Percentiles rank a stretch among this genome's conserved stretches.
phyloP scores from a whole-genome alignment of 805 yeast genomes.

The Suhomyces prunicola region DNA sequence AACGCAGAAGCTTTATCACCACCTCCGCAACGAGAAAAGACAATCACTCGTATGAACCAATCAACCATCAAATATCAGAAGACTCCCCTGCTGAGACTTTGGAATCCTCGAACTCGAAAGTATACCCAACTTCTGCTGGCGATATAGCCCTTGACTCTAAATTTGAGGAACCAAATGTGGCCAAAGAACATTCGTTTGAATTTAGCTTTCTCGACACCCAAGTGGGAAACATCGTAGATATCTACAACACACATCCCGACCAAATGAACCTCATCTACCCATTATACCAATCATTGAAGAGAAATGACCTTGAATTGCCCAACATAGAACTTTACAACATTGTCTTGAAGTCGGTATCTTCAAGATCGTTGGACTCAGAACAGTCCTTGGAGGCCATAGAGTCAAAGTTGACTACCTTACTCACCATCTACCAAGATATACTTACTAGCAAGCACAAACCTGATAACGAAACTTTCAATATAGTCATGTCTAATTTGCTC shows the following conservation, averaged over 20 bases:
- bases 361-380: constrained; percentile 43
- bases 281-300: constrained; percentile 37
- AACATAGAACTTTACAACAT: constrained; percentile 50
- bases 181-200: constrained; percentile 14
- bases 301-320: constrained; percentile 43
- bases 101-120: background rate
- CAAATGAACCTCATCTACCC: constrained; percentile 36
- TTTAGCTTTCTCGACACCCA: constrained; percentile 18
- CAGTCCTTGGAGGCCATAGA: constrained; percentile 42
- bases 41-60: background rate
- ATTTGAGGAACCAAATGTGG: background rate
- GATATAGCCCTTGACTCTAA: background rate
- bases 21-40: background rate
- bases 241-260: constrained; percentile 15
- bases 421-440: constrained; percentile 68
- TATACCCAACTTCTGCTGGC: background rate
- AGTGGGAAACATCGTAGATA: constrained; percentile 15
- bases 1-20: constrained; percentile 6
- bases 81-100: background rate
- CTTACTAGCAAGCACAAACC: constrained; percentile 54
- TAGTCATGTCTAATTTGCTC: constrained; percentile 47
- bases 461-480: constrained; percentile 48
- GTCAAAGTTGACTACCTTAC: constrained; percentile 55
- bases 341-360: constrained; percentile 52
- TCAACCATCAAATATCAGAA: background rate